Evolutionary conservation across 108 stramenopile genomes (phyloP).

Genomic region (Cyclostephanos tholiformis): DNA sequence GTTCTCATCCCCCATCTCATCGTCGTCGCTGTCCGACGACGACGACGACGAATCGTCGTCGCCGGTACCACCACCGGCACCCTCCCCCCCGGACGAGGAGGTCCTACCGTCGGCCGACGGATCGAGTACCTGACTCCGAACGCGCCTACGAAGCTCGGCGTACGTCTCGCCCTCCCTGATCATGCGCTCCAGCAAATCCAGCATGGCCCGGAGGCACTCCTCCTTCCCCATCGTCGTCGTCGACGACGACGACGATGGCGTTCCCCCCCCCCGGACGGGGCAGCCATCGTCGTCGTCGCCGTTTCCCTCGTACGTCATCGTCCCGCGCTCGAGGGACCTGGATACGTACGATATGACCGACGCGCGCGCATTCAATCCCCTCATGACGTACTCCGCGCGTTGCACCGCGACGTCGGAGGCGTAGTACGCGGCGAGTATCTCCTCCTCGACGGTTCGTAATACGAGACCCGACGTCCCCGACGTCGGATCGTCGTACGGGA

Average conservation of each 20-base stretch:
- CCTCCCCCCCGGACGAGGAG: neutral
- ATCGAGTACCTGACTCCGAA: constrained; percentile 30
- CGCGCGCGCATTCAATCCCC: constrained; percentile 51
- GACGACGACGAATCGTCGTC: constrained; percentile 34
- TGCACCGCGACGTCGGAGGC: constrained; percentile 57
- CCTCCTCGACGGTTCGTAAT: constrained; percentile 27
- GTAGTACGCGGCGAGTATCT: constrained; percentile 57
- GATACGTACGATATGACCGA: constrained; percentile 33
- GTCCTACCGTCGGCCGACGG: constrained; percentile 5
- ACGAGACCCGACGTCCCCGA: neutral
- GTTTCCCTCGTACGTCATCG: constrained; percentile 34
- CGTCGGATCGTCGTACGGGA: constrained; percentile 36
- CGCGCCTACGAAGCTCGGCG: constrained; percentile 50
- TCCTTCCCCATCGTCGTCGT: constrained; percentile 23
- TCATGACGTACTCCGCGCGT: constrained; percentile 62
- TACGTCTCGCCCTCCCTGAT: constrained; percentile 64
- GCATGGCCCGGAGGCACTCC: constrained; percentile 56
- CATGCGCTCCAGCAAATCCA: constrained; percentile 58
- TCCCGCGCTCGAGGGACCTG: constrained; percentile 24
- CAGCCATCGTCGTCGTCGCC: constrained; percentile 16
- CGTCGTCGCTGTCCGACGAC: constrained; percentile 13
- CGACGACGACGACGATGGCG: neutral
- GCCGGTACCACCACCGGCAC: constrained; percentile 31
- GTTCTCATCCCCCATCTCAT: constrained; percentile 12
- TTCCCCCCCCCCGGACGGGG: neutral